These are phyloP conservation scores for Myriosclerotinia duriaeana DNA, from an alignment of 2,329 filamentous ascomycete species.

Conservation along the genomic window DNA sequence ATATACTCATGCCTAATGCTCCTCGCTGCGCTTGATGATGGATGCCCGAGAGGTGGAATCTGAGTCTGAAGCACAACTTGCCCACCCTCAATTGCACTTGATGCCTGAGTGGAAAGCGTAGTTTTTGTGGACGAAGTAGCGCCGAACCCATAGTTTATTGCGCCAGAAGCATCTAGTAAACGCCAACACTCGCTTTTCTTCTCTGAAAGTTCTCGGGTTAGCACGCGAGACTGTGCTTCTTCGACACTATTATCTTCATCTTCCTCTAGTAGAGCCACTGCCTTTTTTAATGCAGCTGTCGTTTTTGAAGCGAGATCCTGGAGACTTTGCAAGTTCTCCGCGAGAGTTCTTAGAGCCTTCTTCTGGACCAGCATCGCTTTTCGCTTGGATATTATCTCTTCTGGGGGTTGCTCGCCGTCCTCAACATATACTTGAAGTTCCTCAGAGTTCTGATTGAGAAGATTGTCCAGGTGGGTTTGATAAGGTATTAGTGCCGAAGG, in stretches of 20 bases:
- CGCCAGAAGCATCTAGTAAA: conserved; percentile 36
- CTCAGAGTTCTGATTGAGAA: conserved; percentile 31
- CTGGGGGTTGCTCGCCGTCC: conserved; percentile 29
- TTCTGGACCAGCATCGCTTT: conserved; percentile 32
- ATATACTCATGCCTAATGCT: conserved; percentile 10
- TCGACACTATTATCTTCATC: conserved; percentile 30
- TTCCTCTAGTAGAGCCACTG: conserved; percentile 27
- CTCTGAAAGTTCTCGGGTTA: conserved; percentile 32
- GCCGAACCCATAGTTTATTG: conserved; percentile 38
- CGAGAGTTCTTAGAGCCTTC: conserved; percentile 18
- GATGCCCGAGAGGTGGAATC: conserved; percentile 6
- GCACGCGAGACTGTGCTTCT: conserved; percentile 29
- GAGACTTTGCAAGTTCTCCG: neutral
- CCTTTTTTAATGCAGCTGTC: conserved; percentile 4
- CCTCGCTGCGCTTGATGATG: neutral
- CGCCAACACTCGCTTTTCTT: conserved; percentile 34
- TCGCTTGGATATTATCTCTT: conserved; percentile 33
- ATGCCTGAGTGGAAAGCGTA: conserved; percentile 24
- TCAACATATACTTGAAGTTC: conserved; percentile 34
- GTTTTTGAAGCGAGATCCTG: conserved; percentile 19
- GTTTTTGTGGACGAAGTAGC: conserved; percentile 16
- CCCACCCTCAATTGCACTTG: conserved; percentile 34
- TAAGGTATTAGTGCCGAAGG: conserved; percentile 31
- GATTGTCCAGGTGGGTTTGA: conserved; percentile 27
- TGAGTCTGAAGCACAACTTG: conserved; percentile 39